Percentiles rank a stretch among this genome's conserved stretches.
Evolutionary conservation across 352 stramenopile genomes (phyloP).

Genomic region (Phytophthora macrochlamydospora): DNA sequence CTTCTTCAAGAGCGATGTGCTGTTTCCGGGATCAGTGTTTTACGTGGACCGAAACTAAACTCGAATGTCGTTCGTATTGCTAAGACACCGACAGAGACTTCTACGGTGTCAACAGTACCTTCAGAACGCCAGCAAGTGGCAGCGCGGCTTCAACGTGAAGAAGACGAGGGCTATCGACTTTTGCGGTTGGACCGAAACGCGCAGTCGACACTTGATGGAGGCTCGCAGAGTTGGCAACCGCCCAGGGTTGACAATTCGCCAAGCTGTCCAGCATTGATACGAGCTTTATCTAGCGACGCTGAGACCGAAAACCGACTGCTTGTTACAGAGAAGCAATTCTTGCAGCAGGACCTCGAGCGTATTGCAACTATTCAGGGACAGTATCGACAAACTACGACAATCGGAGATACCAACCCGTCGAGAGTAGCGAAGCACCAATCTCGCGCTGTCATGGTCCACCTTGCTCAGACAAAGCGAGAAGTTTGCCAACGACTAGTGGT

Average conservation of each 20-base stretch:
- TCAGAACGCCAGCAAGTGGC: constrained; percentile 2
- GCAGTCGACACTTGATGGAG: constrained; percentile 21
- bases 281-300: constrained; percentile 56
- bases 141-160: constrained; percentile 15
- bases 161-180: constrained; percentile 27
- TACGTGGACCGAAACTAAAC: constrained; percentile 49
- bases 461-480: constrained; percentile 50
- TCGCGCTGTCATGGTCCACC: constrained; percentile 51
- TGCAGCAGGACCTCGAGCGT: constrained; percentile 58
- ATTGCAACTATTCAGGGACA: constrained; percentile 33
- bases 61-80: constrained; percentile 27
- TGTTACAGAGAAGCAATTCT: constrained; percentile 61
- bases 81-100: constrained; percentile 13
- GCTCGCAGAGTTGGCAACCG: neutral
- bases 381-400: constrained; percentile 23
- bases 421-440: constrained; percentile 21
- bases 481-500: constrained; percentile 60
- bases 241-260: constrained; percentile 1
- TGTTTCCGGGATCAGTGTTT: constrained; percentile 59
- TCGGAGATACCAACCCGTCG: constrained; percentile 1
- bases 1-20: constrained; percentile 55
- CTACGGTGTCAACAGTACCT: constrained; percentile 2
- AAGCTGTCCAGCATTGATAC: constrained; percentile 45
- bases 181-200: constrained; percentile 23
- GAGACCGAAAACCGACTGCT: constrained; percentile 55